Conservation (phyloP, 352 stramenopile genomes). For the Globisporangium barbulae region DNA sequence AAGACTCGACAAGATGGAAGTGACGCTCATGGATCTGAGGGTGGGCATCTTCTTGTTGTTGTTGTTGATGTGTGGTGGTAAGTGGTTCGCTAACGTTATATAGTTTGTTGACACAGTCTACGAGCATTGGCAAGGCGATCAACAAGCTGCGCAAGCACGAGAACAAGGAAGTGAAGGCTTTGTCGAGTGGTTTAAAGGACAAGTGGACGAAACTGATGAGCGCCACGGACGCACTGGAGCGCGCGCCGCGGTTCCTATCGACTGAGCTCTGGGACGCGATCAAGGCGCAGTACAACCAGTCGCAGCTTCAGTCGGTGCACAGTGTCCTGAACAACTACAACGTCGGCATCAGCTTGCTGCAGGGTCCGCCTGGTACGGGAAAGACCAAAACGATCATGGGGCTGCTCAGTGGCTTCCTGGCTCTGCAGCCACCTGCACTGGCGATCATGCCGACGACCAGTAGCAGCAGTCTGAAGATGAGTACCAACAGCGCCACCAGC, state of each 20-base stretch:
- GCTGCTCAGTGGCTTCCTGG: constrained; percentile 69
- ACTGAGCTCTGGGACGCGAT: constrained; percentile 70
- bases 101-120: constrained; percentile 39
- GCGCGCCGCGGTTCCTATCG: constrained; percentile 56
- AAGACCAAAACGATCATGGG: constrained; percentile 94
- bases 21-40: constrained; percentile 77
- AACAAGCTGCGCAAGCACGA: constrained; percentile 85
- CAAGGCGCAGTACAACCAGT: constrained; percentile 80
- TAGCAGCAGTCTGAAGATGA: neutral
- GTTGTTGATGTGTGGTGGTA: neutral
- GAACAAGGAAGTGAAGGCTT: constrained; percentile 38
- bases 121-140: constrained; percentile 81
- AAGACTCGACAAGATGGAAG: constrained; percentile 61
- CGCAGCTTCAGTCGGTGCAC: constrained; percentile 84
- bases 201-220: constrained; percentile 82
- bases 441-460: constrained; percentile 30
- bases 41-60: constrained; percentile 25
- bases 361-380: constrained; percentile 94
- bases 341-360: constrained; percentile 84
- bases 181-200: constrained; percentile 55
- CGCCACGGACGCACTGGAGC: constrained; percentile 54
- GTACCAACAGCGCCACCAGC: neutral
- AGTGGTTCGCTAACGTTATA: constrained; percentile 3
- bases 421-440: constrained; percentile 52
- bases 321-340: constrained; percentile 87